phyloP scores from a whole-genome alignment of 2,329 filamentous ascomycete genomes.

The Curvularia hawaiiensis region DNA sequence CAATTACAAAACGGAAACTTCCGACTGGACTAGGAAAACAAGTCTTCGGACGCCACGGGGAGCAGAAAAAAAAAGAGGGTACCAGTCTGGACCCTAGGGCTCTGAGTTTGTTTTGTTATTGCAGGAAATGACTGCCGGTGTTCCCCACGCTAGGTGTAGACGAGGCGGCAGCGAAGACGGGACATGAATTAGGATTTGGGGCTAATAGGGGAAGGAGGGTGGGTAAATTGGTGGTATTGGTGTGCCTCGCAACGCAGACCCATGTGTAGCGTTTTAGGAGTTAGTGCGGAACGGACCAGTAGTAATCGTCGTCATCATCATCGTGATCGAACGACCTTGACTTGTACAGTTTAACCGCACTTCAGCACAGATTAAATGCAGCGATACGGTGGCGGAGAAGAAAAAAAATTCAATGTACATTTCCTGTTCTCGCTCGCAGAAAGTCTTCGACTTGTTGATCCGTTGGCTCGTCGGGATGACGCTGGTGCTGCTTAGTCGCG shows the following conservation, averaged over 20 bases:
- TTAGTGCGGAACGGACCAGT: neutral
- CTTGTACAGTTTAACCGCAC: too few species aligned
- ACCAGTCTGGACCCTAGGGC: neutral
- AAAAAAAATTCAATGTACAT: neutral
- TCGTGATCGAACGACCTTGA: neutral
- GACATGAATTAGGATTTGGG: neutral
- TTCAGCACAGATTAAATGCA: neutral
- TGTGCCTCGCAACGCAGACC: too few species aligned
- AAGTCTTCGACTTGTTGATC: constrained; percentile 28
- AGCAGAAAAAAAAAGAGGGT: neutral
- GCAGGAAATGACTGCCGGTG: too few species aligned
- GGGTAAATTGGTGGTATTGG: neutral
- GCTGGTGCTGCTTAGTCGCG: neutral
- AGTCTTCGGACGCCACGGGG: too few species aligned
- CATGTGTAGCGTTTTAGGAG: neutral
- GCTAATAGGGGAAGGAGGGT: neutral
- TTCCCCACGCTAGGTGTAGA: neutral
- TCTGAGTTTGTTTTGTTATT: neutral
- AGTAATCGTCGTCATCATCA: neutral
- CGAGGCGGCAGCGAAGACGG: neutral
- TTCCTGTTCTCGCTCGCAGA: constrained; percentile 29
- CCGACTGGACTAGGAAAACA: neutral
- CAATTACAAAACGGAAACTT: neutral
- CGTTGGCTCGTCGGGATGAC: neutral
- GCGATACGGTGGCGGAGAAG: too few species aligned